These are phyloP conservation scores for Podaxis pistillaris DNA, from an alignment of 768 basidiomycete species.

Conservation along the genomic window DNA sequence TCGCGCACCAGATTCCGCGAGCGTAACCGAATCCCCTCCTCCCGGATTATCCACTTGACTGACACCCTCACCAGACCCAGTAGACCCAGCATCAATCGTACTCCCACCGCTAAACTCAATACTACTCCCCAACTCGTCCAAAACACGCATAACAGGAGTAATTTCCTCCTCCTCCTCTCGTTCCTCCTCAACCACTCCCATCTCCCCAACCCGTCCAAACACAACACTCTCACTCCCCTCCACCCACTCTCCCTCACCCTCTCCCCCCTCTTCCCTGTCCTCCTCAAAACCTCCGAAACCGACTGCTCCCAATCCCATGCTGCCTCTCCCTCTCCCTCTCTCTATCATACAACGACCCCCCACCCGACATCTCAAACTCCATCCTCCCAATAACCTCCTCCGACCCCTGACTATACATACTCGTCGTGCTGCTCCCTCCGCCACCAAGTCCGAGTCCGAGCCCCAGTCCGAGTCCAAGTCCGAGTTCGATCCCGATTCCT, in stretches of 20 bases:
- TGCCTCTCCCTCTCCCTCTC: conserved; percentile 12
- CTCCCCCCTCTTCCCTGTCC: background rate
- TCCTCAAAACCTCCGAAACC: conserved; percentile 11
- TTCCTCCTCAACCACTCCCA: background rate
- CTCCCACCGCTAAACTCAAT: conserved; percentile 5
- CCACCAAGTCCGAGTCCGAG: background rate
- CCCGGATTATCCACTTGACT: background rate
- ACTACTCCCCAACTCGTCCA: conserved; percentile 7
- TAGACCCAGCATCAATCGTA: background rate
- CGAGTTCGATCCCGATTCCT: background rate
- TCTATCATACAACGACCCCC: background rate
- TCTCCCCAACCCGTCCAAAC: background rate
- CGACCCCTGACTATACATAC: conserved; percentile 34
- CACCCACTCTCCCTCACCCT: background rate
- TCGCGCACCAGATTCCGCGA: background rate
- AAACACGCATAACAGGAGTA: conserved; percentile 8
- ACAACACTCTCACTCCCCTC: conserved; percentile 2
- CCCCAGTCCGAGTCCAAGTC: background rate
- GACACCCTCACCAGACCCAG: too few species aligned
- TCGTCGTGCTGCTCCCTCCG: background rate
- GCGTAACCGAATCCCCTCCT: background rate
- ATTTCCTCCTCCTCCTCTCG: background rate
- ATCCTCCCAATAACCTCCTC: conserved; percentile 58
- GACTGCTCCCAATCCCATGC: conserved; percentile 13
- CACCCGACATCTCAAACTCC: conserved; percentile 27